Conservation (phyloP, 148 eudicot species). For the Persicaria tinctoria region DNA sequence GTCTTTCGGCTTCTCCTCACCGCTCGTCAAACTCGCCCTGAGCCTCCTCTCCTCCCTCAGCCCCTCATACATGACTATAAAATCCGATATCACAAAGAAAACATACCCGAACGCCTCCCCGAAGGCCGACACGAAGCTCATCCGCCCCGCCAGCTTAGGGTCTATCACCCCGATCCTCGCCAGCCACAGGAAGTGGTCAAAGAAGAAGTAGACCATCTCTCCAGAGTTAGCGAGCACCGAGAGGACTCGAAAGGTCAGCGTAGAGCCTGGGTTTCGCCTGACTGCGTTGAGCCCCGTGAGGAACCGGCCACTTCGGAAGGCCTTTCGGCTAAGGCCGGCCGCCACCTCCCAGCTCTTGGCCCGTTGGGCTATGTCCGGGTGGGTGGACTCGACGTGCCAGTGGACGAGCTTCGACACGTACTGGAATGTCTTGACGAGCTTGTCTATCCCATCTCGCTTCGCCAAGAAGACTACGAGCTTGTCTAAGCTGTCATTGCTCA, state of each 20-base stretch:
- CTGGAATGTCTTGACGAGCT: conserved; percentile 93
- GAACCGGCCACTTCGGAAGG: conserved; percentile 74
- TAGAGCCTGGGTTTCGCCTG: conserved; percentile 57
- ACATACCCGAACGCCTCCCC: conserved; percentile 87
- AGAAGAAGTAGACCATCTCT: conserved; percentile 96
- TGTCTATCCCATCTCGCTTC: conserved; percentile 93
- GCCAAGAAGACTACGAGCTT: conserved; percentile 89
- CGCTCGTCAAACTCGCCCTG: conserved; percentile 10
- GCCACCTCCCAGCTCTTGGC: conserved; percentile 90
- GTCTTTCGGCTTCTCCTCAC: conserved; percentile 10
- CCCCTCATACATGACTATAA: conserved; percentile 55
- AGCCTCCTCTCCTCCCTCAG: conserved; percentile 36
- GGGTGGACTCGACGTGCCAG: conserved; percentile 45
- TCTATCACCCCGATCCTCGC: conserved; percentile 77
- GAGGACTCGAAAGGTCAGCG: conserved; percentile 36
- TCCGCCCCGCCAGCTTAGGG: conserved; percentile 47
- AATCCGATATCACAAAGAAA: conserved; percentile 64
- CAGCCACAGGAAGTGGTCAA: conserved; percentile 88
- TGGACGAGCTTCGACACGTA: conserved; percentile 79
- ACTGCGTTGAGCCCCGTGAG: conserved; percentile 71
- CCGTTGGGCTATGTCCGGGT: conserved; percentile 45
- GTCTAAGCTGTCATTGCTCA: conserved; percentile 82
- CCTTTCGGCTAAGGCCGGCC: conserved; percentile 81
- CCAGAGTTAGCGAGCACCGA: conserved; percentile 79
- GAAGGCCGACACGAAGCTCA: conserved; percentile 91